Conservation (phyloP, 2,329 filamentous ascomycete species). For the Dryadomyces sulphureus region DNA sequence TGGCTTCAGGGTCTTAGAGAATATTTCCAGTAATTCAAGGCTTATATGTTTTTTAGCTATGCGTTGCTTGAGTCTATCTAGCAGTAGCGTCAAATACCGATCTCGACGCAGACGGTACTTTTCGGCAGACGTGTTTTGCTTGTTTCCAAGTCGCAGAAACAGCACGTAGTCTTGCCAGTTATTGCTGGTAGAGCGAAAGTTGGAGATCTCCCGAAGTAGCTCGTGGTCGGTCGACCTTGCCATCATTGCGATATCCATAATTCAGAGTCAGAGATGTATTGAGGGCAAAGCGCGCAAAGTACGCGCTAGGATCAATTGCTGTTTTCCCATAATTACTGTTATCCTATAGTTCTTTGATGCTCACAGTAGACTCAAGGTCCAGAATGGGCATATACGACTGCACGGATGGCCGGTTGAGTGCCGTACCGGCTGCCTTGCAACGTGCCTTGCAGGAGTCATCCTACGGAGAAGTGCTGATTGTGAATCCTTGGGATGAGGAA, state of each 20-base stretch:
- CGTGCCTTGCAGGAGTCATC: conserved; percentile 66
- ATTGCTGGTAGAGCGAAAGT: conserved; percentile 60
- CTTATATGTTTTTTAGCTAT: conserved; percentile 13
- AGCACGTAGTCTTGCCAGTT: conserved; percentile 57
- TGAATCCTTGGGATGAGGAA: conserved; percentile 63
- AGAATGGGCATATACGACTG: conserved; percentile 73
- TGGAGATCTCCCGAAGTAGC: conserved; percentile 55
- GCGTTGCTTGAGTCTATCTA: conserved; percentile 28
- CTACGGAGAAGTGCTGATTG: conserved; percentile 73
- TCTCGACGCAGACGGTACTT: conserved; percentile 44
- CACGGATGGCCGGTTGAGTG: conserved; percentile 53
- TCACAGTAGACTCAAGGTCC: conserved; percentile 58
- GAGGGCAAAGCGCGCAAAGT: conserved; percentile 62
- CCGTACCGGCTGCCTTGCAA: conserved; percentile 64
- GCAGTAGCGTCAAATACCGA: conserved; percentile 44
- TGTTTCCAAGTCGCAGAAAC: conserved; percentile 43
- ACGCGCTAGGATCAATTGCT: conserved; percentile 56
- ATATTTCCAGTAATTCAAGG: conserved; percentile 15
- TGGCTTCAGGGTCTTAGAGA: conserved; percentile 13
- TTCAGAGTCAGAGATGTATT: conserved; percentile 66
- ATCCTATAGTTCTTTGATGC: conserved; percentile 55
- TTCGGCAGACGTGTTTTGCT: conserved; percentile 44
- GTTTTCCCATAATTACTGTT: conserved; percentile 46
- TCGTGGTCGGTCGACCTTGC: conserved; percentile 26
- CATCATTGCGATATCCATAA: conserved; percentile 63